phyloP scores from a whole-genome alignment of 2,329 filamentous ascomycete species.

The Calonectria pseudoreteaudii region DNA sequence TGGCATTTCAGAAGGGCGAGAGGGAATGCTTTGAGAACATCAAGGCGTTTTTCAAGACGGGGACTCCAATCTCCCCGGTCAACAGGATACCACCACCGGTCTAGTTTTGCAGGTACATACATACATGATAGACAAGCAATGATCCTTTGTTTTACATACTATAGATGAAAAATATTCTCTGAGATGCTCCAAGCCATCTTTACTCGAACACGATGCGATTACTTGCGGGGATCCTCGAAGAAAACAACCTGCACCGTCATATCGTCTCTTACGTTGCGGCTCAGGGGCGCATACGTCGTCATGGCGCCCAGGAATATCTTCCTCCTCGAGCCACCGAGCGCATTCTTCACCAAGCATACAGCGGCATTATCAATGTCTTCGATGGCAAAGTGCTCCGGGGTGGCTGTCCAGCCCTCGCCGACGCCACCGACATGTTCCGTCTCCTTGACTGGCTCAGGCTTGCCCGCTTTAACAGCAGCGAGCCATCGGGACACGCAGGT shows the following conservation, averaged over 20 bases:
- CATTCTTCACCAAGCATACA: conserved; percentile 84
- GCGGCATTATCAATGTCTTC: conserved; percentile 82
- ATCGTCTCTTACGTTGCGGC: conserved; percentile 75
- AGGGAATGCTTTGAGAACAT: conserved; percentile 61
- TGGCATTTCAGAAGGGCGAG: conserved; percentile 56
- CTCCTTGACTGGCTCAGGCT: conserved; percentile 37
- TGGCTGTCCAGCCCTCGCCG: conserved; percentile 41
- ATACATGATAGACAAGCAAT: background rate
- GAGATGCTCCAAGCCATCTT: background rate
- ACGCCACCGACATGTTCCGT: conserved; percentile 32
- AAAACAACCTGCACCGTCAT: conserved; percentile 89
- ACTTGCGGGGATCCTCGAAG: conserved; percentile 45
- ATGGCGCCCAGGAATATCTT: conserved; percentile 80
- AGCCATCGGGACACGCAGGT: conserved; percentile 68
- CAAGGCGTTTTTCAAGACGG: conserved; percentile 51
- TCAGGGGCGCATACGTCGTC: conserved; percentile 77
- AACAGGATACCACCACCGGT: conserved; percentile 35
- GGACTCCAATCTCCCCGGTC: conserved; percentile 53
- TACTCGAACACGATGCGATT: background rate
- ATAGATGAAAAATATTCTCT: conserved; percentile 75
- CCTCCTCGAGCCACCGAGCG: conserved; percentile 79
- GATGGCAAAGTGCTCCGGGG: conserved; percentile 73
- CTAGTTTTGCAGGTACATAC: background rate
- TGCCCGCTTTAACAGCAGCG: conserved; percentile 41
- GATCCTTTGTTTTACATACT: background rate